phyloP scores from a whole-genome alignment of 2,329 filamentous ascomycete genomes.

The Trichoderma aggressivum region DNA sequence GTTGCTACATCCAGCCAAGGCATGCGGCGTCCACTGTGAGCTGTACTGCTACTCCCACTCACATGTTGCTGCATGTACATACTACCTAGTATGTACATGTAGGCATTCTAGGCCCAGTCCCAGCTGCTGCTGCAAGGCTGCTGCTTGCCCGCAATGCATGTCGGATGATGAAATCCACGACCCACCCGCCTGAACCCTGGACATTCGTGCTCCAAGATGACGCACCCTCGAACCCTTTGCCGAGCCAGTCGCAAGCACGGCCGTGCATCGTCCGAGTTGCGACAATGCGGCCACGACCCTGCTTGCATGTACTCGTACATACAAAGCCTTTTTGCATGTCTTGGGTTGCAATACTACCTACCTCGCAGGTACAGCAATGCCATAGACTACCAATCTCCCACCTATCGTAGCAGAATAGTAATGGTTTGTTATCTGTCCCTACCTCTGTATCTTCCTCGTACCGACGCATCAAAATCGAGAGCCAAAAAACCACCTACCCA shows the following conservation, averaged over 20 bases:
- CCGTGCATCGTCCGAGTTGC: neutral
- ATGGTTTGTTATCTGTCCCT: neutral
- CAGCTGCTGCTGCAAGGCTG: slow-evolving; percentile 6
- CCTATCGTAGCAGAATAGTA: neutral
- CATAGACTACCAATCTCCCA: neutral
- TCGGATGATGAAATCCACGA: slow-evolving; percentile 1
- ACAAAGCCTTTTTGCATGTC: neutral
- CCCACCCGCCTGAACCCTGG: neutral
- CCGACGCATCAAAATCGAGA: neutral
- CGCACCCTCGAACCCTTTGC: neutral
- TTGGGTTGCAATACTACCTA: neutral
- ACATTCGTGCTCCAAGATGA: neutral
- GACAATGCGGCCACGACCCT: neutral
- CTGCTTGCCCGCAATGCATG: neutral
- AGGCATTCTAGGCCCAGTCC: no score
- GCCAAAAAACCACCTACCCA: neutral
- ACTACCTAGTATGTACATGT: neutral
- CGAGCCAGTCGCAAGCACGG: neutral
- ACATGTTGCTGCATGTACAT: neutral
- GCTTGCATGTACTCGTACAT: neutral
- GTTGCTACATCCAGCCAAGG: neutral
- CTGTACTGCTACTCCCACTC: neutral
- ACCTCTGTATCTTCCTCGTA: neutral
- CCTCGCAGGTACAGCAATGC: neutral
- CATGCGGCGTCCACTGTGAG: neutral